phyloP scores from a whole-genome alignment of 139 green algal species.

The Volvox africanus region DNA sequence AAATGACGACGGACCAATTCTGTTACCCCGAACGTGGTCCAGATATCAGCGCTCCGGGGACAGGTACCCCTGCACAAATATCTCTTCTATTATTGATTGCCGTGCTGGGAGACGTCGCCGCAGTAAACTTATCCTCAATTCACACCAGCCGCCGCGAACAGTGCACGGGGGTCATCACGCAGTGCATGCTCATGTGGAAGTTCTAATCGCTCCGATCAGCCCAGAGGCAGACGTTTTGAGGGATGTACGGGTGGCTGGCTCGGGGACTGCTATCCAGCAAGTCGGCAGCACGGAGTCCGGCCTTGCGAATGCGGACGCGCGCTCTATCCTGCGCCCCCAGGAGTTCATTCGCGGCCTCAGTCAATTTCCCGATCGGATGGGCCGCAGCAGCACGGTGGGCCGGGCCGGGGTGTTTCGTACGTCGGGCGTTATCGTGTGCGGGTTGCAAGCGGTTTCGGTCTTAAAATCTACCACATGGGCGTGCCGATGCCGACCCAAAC shows the following conservation, averaged over 20 bases:
- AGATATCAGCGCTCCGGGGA: not conserved
- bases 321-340: not conserved
- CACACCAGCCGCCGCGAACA: constrained; percentile 13
- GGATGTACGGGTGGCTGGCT: not conserved
- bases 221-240: not conserved
- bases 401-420: too few relatives aligned
- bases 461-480: too few relatives aligned
- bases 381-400: not conserved
- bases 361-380: not conserved
- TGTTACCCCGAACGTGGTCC: not conserved
- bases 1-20: constrained; percentile 9
- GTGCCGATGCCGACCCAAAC: too few relatives aligned
- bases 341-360: not conserved
- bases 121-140: not conserved
- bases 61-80: not conserved
- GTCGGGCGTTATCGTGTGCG: too few relatives aligned
- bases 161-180: not conserved
- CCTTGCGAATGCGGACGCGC: not conserved
- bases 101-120: not conserved
- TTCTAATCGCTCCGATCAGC: not conserved
- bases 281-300: not conserved
- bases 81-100: not conserved
- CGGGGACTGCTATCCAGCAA: not conserved
- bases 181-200: not conserved
- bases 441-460: too few relatives aligned